Evolutionary conservation across 176 grass and related monocot species (phyloP).

Genomic region (Thinopyrum elongatum): DNA sequence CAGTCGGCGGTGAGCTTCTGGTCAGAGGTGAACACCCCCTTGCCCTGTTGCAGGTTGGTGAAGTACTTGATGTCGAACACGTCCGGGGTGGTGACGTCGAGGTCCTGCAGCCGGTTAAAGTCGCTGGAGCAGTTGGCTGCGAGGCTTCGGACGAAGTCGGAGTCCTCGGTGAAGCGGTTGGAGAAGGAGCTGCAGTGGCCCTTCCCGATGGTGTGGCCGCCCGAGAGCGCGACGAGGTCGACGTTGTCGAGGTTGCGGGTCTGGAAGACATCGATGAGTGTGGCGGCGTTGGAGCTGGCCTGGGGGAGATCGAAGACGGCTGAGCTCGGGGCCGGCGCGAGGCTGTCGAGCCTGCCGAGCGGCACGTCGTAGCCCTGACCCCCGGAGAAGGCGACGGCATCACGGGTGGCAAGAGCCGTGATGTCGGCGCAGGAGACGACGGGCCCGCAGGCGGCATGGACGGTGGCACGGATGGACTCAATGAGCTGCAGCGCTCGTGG

Average conservation of each 20-base stretch:
- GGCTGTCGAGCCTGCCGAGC: slow-evolving; percentile 29
- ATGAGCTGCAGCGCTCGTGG: slow-evolving; percentile 12
- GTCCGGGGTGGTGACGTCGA: slow-evolving; percentile 14
- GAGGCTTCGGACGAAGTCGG: not conserved
- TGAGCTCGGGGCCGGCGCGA: not conserved
- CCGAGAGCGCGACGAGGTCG: slow-evolving; percentile 36
- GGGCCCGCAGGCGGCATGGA: slow-evolving; percentile 13
- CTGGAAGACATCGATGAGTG: not conserved
- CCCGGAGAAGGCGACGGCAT: slow-evolving; percentile 29
- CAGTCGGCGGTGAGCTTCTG: slow-evolving; percentile 6
- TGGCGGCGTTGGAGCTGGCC: not conserved
- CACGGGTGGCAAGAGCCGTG: slow-evolving; percentile 30
- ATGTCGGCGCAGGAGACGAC: slow-evolving; percentile 56
- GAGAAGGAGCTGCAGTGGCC: slow-evolving; percentile 10
- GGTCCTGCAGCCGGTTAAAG: not conserved
- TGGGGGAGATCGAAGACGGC: not conserved
- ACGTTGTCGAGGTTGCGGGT: not conserved
- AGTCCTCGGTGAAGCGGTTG: not conserved
- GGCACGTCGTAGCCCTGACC: slow-evolving; percentile 27
- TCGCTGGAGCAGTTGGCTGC: not conserved
- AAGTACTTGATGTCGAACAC: slow-evolving; percentile 49
- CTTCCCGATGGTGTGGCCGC: slow-evolving; percentile 34
- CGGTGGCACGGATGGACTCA: slow-evolving; percentile 30
- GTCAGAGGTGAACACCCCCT: slow-evolving; percentile 44
- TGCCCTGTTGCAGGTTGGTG: not conserved